Conservation (phyloP, 345 rosid genomes). For the Limnanthes douglasii region DNA sequence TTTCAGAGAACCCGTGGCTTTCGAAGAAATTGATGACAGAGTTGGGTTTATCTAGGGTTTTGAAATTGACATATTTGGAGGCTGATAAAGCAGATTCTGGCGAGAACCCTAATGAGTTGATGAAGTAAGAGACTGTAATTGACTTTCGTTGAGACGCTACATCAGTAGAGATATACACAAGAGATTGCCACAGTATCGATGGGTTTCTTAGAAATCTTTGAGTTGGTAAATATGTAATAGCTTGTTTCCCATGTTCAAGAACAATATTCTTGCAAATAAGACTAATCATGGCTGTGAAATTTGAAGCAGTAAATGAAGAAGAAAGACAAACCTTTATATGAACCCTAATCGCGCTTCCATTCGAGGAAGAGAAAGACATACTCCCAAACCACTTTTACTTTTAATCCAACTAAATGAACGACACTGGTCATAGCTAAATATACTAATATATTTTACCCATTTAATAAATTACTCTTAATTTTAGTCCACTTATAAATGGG, state of each 20-base stretch:
- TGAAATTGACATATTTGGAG: constrained; percentile 4
- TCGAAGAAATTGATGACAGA: neutral
- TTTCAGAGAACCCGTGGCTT: neutral
- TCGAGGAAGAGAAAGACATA: too few species aligned
- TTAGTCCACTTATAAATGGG: too few species aligned
- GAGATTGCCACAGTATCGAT: neutral
- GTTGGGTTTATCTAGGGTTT: constrained; percentile 3
- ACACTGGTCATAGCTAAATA: too few species aligned
- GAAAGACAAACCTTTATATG: too few species aligned
- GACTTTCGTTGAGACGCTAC: neutral
- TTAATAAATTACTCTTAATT: too few species aligned
- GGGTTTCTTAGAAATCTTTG: neutral
- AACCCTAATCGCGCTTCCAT: too few species aligned
- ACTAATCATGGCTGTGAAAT: too few species aligned
- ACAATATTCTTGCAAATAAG: neutral
- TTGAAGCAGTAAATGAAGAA: neutral
- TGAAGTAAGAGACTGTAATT: constrained; percentile 9
- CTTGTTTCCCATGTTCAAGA: neutral
- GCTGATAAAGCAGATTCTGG: constrained; percentile 9
- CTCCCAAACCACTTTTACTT: too few species aligned
- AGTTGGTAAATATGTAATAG: neutral
- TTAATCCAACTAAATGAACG: too few species aligned
- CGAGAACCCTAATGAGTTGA: constrained; percentile 16
- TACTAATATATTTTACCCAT: too few species aligned
- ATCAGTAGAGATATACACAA: neutral